Evolutionary conservation across 2,329 filamentous ascomycete genomes (phyloP), one percentile per base, ranked within the genome.

Genomic region (Pseudocercospora cruenta): DNA sequence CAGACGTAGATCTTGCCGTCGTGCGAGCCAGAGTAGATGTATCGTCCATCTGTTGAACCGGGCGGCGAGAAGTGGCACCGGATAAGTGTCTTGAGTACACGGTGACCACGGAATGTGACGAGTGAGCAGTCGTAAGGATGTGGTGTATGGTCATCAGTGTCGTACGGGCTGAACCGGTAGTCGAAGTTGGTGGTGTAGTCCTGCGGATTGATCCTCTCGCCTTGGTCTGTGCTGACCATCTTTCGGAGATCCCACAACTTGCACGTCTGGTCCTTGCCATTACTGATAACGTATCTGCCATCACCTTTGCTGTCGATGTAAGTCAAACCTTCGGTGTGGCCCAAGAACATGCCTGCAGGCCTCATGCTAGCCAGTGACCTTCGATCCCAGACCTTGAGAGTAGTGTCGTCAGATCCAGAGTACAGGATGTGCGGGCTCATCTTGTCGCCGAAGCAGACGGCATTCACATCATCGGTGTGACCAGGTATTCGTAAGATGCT

Each of bases 191-290:
- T 87, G 0, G 85, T 87, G 72, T 86, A 83, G 47, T 82, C 79
- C n/a, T 82, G 80, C 4, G 86, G 84, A 67, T 88, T 83, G 61
- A 88, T 80, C 33, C 82, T 79, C 54, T 84, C 82, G 66, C 88
- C 91, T 60, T 84, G 82, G 36, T 89, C 85, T 0, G 90, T 90
- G 4, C 88, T 88, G 83, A 95, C 91, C 85, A 93, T 94, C 84
- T 92, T 96, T 60, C 94, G 86, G 63, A 97, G 78, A 78, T 99
- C 95, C 95, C 95, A 99, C 0, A 99, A 85, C 80, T 98, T 98
- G 88, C 96, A 96, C 49, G 90, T 94, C 78, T 98, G 95, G 76
- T 99, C 95, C 77, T 98, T 99, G 68, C 89, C 92, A 74, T 99
- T 99, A 71, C 90, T 94, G 26, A 99, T 86, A 8, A 98, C 91